Evolutionary conservation across 768 basidiomycete genomes (phyloP).

Genomic region (Pleurotus citrinopileatus): DNA sequence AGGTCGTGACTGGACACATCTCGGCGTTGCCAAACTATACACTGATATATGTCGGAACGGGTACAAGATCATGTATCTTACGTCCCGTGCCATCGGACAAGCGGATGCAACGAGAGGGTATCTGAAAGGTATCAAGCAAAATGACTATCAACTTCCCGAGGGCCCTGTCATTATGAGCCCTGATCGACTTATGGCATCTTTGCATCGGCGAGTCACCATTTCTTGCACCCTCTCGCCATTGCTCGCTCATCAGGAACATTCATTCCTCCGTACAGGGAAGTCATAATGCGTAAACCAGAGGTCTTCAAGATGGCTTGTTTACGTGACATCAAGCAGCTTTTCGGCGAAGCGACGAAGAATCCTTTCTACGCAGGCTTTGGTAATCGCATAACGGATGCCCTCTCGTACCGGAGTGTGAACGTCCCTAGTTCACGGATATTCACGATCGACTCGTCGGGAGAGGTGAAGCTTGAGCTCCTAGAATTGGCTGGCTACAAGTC

Average conservation of each 20-base stretch:
- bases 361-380: conserved; percentile 98
- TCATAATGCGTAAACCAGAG: conserved; percentile 98
- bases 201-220: conserved; percentile 70
- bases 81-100: conserved; percentile 95
- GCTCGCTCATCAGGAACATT: neutral
- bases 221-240: neutral
- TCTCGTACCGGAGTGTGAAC: conserved; percentile 96
- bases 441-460: conserved; percentile 92
- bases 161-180: conserved; percentile 99
- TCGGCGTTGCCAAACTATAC: conserved; percentile 95
- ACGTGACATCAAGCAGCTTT: conserved; percentile 89
- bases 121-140: conserved; percentile 91
- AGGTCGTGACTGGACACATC: conserved; percentile 97
- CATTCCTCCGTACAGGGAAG: conserved; percentile 58
- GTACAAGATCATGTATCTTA: conserved; percentile 97
- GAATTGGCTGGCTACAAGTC: conserved; percentile 97
- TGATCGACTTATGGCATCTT: conserved; percentile 87
- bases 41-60: conserved; percentile 94
- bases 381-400: conserved; percentile 95
- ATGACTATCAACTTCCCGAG: conserved; percentile 94
- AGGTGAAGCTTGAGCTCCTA: conserved; percentile 96
- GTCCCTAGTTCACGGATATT: conserved; percentile 94
- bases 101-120: conserved; percentile 97
- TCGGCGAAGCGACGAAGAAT: conserved; percentile 65
- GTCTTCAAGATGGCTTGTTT: conserved; percentile 99